Conservation (phyloP, 306 rosid genomes). For the Pyrus pyrifolia region DNA sequence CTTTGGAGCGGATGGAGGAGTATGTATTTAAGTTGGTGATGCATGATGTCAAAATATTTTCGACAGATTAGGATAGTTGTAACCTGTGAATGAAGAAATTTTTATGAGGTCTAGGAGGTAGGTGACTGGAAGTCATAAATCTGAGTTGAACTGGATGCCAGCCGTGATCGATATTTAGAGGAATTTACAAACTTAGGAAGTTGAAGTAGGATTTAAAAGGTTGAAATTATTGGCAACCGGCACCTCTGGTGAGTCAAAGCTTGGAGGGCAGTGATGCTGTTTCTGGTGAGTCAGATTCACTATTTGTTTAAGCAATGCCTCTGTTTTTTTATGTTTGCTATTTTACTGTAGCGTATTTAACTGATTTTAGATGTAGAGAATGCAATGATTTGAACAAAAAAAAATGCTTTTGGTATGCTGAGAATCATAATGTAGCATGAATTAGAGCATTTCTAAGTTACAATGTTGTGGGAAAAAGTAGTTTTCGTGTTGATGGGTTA, state of each 20-base stretch:
- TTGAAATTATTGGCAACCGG: not conserved
- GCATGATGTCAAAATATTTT: not conserved
- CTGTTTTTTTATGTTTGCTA: not conserved
- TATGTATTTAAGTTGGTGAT: not conserved
- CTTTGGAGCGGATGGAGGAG: not conserved
- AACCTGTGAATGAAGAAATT: not conserved
- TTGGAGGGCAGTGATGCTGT: not conserved
- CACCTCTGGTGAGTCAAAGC: not conserved
- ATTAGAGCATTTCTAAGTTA: not conserved
- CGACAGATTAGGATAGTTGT: not conserved
- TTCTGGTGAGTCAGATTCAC: constrained; percentile 34
- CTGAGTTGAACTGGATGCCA: not conserved
- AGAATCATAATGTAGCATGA: not conserved
- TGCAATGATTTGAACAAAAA: not conserved
- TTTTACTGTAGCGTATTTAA: not conserved
- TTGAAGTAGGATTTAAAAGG: not conserved
- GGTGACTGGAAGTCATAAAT: not conserved
- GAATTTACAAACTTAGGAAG: not conserved
- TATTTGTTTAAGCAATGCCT: not conserved
- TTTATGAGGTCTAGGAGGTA: not conserved
- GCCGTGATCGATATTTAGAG: not conserved
- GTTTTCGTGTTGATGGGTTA: not conserved
- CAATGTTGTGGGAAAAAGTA: not conserved
- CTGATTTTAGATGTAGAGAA: not conserved
- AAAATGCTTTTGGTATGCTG: not conserved